Evolutionary conservation across 441 rosid genomes (phyloP).

Genomic region (Populus tomentosa): DNA sequence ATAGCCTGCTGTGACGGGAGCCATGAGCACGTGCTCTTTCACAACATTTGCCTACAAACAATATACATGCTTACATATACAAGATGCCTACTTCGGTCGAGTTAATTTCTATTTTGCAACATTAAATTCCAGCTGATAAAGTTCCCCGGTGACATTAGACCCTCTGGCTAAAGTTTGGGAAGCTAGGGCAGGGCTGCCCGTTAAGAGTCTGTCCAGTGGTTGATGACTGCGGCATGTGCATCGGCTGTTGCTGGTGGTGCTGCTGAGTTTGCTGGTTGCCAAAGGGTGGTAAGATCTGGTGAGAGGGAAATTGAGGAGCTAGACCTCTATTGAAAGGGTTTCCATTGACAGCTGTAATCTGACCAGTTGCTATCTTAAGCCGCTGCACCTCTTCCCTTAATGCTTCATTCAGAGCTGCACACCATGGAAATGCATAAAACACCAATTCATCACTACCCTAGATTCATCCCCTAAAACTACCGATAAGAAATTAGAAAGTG

Average conservation of each 20-base stretch:
- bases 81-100: constrained; percentile 14
- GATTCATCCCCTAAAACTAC: not conserved
- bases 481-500: not conserved
- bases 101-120: constrained; percentile 14
- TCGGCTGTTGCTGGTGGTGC: constrained; percentile 32
- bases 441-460: not conserved
- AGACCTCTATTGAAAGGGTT: constrained; percentile 42
- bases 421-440: not conserved
- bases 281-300: constrained; percentile 48
- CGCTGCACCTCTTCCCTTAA: constrained; percentile 82
- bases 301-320: constrained; percentile 43
- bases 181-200: constrained; percentile 44
- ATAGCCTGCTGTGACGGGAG: not conserved
- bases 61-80: constrained; percentile 38
- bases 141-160: constrained; percentile 27
- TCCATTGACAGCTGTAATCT: constrained; percentile 54
- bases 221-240: constrained; percentile 38
- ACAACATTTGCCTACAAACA: constrained; percentile 28
- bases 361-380: constrained; percentile 73
- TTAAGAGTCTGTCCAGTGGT: constrained; percentile 32
- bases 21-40: constrained; percentile 12
- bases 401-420: constrained; percentile 74
- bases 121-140: constrained; percentile 5
- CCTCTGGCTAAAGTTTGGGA: constrained; percentile 61
- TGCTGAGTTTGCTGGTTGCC: constrained; percentile 37